A percentile compares a stretch with the other conserved stretches of the same genome.
phyloP scores from a whole-genome alignment of 1,284 basidiomycete genomes.

The Cutaneotrichosporon curvatum region DNA sequence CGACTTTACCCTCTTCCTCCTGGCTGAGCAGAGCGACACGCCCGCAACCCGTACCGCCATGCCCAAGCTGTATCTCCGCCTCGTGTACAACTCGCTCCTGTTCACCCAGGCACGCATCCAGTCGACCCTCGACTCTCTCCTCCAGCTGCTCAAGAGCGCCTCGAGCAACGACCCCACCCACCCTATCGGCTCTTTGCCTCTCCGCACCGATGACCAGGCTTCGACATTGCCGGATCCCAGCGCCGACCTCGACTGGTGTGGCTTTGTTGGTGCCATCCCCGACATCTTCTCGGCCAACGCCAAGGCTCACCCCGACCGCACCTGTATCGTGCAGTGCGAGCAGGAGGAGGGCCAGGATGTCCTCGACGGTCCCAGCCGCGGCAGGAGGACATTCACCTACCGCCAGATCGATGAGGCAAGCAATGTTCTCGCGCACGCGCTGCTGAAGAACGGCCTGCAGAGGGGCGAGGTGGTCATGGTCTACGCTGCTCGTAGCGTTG shows the following conservation, averaged over 20 bases:
- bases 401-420: slow-evolving; percentile 72
- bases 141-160: slow-evolving; percentile 65
- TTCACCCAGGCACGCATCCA: slow-evolving; percentile 76
- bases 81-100: slow-evolving; percentile 91
- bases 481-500: slow-evolving; percentile 94
- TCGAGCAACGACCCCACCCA: slow-evolving; percentile 55
- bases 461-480: slow-evolving; percentile 97
- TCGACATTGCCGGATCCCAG: slow-evolving; percentile 73
- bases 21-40: slow-evolving; percentile 58
- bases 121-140: slow-evolving; percentile 78
- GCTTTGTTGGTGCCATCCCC: slow-evolving; percentile 91
- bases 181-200: slow-evolving; percentile 63
- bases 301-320: slow-evolving; percentile 62
- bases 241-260: slow-evolving; percentile 91
- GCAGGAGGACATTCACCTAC: slow-evolving; percentile 65
- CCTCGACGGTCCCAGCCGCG: slow-evolving; percentile 41
- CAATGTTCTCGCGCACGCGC: slow-evolving; percentile 86
- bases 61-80: slow-evolving; percentile 60
- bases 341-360: slow-evolving; percentile 45
- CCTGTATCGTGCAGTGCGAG: slow-evolving; percentile 75
- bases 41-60: slow-evolving; percentile 62
- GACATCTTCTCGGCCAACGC: slow-evolving; percentile 86
- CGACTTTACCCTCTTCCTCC: slow-evolving; percentile 73
- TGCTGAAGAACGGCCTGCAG: slow-evolving; percentile 76
- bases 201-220: slow-evolving; percentile 69